phyloP scores from a whole-genome alignment of 2,329 filamentous ascomycete species.

The Apiospora saccharicola region DNA sequence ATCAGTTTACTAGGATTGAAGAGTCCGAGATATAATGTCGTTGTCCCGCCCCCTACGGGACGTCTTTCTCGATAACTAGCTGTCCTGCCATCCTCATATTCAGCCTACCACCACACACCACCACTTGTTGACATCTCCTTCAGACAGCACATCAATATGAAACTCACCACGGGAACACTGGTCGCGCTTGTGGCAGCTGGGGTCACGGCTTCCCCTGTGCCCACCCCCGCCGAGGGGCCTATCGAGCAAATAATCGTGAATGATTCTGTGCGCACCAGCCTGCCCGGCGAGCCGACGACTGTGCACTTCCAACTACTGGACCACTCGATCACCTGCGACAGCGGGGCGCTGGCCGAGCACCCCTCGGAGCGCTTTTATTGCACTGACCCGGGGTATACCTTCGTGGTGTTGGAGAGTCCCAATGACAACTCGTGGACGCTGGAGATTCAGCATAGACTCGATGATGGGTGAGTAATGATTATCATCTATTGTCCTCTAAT shows the following conservation, averaged over 20 bases:
- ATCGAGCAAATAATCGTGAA: not conserved
- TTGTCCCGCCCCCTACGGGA: not conserved
- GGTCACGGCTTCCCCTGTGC: not conserved
- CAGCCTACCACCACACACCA: not conserved
- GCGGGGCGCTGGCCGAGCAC: not conserved
- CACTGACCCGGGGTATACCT: not conserved
- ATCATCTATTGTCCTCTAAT: no score
- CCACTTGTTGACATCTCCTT: not conserved
- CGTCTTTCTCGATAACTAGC: not conserved
- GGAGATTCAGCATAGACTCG: slow-evolving; percentile 2
- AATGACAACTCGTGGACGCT: not conserved
- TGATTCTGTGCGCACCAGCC: not conserved
- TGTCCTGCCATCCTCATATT: not conserved
- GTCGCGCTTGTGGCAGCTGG: slow-evolving; percentile 6
- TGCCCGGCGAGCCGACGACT: not conserved
- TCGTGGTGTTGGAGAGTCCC: not conserved
- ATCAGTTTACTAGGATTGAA: not conserved
- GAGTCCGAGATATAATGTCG: not conserved
- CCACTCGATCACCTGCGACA: slow-evolving; percentile 10
- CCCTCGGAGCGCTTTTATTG: not conserved
- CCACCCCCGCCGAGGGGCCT: not conserved
- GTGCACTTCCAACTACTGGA: not conserved
- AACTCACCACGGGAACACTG: not conserved
- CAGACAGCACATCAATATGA: not conserved
- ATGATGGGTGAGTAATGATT: not conserved